Evolutionary conservation across 2,329 filamentous ascomycete genomes (phyloP).

Genomic region (Lecanicillium sp.): DNA sequence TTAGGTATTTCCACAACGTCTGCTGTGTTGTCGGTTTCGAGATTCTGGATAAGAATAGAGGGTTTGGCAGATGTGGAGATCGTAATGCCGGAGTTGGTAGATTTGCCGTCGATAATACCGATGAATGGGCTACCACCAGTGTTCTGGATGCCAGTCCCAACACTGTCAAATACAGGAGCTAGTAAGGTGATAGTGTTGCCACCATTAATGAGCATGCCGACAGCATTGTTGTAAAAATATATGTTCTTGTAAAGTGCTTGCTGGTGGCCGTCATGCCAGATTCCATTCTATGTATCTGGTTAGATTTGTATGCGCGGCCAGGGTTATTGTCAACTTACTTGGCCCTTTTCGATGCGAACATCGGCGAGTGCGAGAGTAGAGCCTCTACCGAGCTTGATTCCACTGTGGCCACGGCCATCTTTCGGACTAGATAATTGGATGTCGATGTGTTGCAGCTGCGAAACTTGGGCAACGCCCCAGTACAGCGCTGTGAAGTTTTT

Average conservation of each 20-base stretch:
- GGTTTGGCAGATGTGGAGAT: conserved; percentile 32
- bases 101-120: conserved; percentile 34
- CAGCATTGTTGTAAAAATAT: conserved; percentile 36
- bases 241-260: conserved; percentile 39
- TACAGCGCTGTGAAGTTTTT: conserved; percentile 34
- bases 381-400: conserved; percentile 34
- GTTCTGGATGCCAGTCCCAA: conserved; percentile 31
- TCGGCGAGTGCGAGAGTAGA: conserved; percentile 37
- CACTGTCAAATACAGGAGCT: conserved; percentile 34
- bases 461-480: conserved; percentile 40
- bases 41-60: conserved; percentile 38
- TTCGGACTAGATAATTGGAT: conserved; percentile 33
- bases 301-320: background rate
- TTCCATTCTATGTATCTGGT: conserved; percentile 29
- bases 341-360: conserved; percentile 34
- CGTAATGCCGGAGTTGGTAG: conserved; percentile 36
- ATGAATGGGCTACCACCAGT: conserved; percentile 35
- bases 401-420: conserved; percentile 34
- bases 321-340: conserved; percentile 14
- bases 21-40: conserved; percentile 34
- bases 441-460: conserved; percentile 37
- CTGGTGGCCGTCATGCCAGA: conserved; percentile 38
- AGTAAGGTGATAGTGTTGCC: conserved; percentile 36
- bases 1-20: conserved; percentile 29
- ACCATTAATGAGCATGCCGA: conserved; percentile 25